Evolutionary conservation across 495 filamentous ascomycete genomes (phyloP).

Genomic region (Penicillium pancosmium): DNA sequence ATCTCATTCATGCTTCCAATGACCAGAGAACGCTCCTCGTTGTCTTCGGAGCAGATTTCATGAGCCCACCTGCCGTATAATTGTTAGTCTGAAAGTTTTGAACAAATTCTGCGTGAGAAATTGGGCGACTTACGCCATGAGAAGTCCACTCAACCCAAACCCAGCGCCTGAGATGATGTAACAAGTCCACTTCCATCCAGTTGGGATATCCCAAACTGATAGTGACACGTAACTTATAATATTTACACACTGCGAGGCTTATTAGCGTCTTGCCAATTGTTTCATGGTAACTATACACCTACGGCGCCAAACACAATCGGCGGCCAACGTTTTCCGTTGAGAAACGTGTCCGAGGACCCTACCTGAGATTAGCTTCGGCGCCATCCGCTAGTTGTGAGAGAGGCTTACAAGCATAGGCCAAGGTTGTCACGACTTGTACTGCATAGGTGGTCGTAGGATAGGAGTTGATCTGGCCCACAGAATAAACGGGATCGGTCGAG

Average conservation of each 20-base stretch:
- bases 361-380: not conserved
- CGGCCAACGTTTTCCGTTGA: constrained; percentile 58
- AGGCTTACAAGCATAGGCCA: constrained; percentile 46
- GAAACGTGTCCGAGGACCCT: constrained; percentile 54
- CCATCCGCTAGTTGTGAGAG: not conserved
- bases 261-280: constrained; percentile 2
- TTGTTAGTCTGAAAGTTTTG: not conserved
- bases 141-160: constrained; percentile 44
- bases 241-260: constrained; percentile 30
- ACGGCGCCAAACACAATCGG: constrained; percentile 53
- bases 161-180: constrained; percentile 43
- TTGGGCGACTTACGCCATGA: constrained; percentile 39
- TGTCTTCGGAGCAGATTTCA: constrained; percentile 52
- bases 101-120: not conserved
- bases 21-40: constrained; percentile 54
- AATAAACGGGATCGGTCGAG: constrained; percentile 40
- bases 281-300: constrained; percentile 12
- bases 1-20: constrained; percentile 54
- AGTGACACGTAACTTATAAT: constrained; percentile 43
- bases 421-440: constrained; percentile 50
- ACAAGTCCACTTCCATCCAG: constrained; percentile 47
- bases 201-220: constrained; percentile 50
- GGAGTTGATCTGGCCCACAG: constrained; percentile 44
- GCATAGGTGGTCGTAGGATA: constrained; percentile 51
- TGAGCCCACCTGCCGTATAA: constrained; percentile 48